Evolutionary conservation across 345 rosid species (phyloP), one percentile per base, ranked within the genome.

Genomic region (Cardamine chenopodiifolia): DNA sequence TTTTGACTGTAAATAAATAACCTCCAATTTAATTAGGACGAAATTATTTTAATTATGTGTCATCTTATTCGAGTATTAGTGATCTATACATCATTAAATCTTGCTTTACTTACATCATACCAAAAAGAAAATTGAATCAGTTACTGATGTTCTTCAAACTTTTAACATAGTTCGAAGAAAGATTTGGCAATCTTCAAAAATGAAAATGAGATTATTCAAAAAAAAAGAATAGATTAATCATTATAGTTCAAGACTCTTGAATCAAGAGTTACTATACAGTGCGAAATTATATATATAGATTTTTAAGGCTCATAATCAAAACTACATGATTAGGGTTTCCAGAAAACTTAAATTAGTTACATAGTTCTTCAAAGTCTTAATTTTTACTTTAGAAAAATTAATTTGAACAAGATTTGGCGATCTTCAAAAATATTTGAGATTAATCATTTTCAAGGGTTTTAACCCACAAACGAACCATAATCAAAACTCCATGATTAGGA

Each of bases 1-100:
- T 66, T 57, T 60, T 75, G 73, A 75, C 73, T 74, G 66, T 45
- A 40, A 13, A 23, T 45, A 39, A 50, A 3, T 0, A 53, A 2
- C 25, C 48, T 37, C 47, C 18, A 71, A 17, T 23, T 32, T 32
- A 31, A 31, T 31, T 59, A 59, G 17, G 45, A 45, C 35, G 8
- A 0, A 60, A 32, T 34, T 22, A 60, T 48, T 5, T n/a, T 1
- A 28, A 42, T 8, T 15, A 0, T 11, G 8, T 23, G 15, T 44
- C 2, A 26, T 44, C 11, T 31, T 57, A 44, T 14, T 57, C 20
- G 9, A 9, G 14, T 54, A 17, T 3, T 69, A 29, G 5, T n/a
- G 23, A 10, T 56, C 15, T 8, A 28, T 19, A 50, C 13, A 9
- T 32, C 3, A 2, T 8, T 42, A 31, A 57, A 19, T 23, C 25